phyloP scores from a whole-genome alignment of 140 eudicot genomes.

The Stevia rebaudiana region DNA sequence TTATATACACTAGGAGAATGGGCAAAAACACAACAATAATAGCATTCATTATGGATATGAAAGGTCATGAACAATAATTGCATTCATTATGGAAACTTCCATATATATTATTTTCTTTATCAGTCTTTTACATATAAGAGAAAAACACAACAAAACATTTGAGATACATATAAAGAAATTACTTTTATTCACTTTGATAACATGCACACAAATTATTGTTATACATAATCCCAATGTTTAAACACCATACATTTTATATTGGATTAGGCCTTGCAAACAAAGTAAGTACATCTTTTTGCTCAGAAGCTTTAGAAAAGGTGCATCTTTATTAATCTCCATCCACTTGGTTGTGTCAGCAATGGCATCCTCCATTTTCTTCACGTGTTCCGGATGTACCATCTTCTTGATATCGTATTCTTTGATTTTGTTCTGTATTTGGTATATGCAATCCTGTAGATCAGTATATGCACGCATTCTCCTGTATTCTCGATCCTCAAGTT shows the following conservation, averaged over 20 bases:
- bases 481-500: conserved; percentile 3
- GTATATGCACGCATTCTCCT: conserved; percentile 1
- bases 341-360: conserved; percentile 16
- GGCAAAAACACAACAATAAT: too few relatives aligned
- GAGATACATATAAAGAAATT: too few relatives aligned
- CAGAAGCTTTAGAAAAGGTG: conserved; percentile 4
- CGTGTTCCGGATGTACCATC: background rate
- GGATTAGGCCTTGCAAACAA: background rate
- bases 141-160: too few relatives aligned
- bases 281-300: background rate
- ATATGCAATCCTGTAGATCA: conserved; percentile 11
- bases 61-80: too few relatives aligned
- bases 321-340: conserved; percentile 11
- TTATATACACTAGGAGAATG: too few relatives aligned
- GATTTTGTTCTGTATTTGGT: conserved; percentile 1
- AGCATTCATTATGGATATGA: too few relatives aligned
- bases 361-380: conserved; percentile 13
- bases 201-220: too few relatives aligned
- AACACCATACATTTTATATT: background rate
- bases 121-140: too few relatives aligned
- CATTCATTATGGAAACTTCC: too few relatives aligned
- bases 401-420: conserved; percentile 1
- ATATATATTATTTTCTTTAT: too few relatives aligned
- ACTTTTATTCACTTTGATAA: too few relatives aligned
- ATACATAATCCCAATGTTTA: too few relatives aligned